Conservation (phyloP, 2,329 filamentous ascomycete genomes). For the Colletotrichum abscissum region DNA sequence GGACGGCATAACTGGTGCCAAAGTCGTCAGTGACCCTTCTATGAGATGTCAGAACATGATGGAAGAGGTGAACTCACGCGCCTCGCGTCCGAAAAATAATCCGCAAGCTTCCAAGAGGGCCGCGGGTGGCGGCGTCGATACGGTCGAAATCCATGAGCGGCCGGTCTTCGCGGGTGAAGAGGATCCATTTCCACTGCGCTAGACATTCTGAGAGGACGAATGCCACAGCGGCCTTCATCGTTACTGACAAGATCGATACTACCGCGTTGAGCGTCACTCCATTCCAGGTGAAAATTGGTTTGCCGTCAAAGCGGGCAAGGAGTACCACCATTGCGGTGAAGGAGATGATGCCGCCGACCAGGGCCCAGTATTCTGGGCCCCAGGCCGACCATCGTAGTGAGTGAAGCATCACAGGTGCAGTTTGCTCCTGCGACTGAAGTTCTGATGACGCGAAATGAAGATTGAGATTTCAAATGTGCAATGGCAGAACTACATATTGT, state of each 20-base stretch:
- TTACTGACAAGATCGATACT: not conserved
- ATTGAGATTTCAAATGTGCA: not conserved
- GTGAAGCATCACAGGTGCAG: not conserved
- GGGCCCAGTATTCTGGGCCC: not conserved
- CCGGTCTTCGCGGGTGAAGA: not conserved
- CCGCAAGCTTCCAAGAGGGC: not conserved
- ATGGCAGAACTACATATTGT: not conserved
- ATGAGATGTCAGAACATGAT: fast-evolving
- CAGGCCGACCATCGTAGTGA: constrained; percentile 12
- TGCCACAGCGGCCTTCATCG: not conserved
- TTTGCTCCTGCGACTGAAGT: not conserved
- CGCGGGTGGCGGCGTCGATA: not conserved
- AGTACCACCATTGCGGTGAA: not conserved
- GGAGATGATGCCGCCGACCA: not conserved
- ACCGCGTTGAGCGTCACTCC: constrained; percentile 6
- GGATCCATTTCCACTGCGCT: constrained; percentile 28
- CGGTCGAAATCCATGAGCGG: constrained; percentile 23
- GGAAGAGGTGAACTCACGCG: not conserved
- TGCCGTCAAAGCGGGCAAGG: not conserved
- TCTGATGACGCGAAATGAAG: too few species aligned
- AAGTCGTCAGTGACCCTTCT: not conserved
- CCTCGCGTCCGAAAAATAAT: not conserved
- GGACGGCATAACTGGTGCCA: not conserved
- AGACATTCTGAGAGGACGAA: constrained; percentile 14
- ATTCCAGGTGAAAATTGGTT: not conserved